These are phyloP conservation scores for Pseudonectria foliicola DNA, from an alignment of 2,329 filamentous ascomycete species.

Conservation along the genomic window DNA sequence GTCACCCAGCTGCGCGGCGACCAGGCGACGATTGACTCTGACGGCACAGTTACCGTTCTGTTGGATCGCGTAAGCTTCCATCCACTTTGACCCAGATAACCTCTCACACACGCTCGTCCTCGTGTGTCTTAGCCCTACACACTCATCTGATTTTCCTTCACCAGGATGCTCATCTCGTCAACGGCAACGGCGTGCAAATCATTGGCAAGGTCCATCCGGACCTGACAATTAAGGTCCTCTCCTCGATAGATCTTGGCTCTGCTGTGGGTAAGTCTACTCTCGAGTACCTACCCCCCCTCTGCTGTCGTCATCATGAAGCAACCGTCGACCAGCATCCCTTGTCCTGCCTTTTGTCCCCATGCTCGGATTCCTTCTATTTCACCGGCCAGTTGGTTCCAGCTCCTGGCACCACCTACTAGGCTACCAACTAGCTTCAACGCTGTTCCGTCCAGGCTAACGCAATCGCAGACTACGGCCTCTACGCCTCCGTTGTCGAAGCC, in stretches of 20 bases:
- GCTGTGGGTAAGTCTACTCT: conserved; percentile 53
- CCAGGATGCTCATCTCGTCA: conserved; percentile 63
- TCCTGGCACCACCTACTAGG: too few relatives aligned
- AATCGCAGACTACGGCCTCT: conserved; percentile 63
- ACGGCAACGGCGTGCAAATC: conserved; percentile 65
- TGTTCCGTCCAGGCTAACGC: background rate
- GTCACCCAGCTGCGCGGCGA: conserved; percentile 78
- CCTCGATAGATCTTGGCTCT: conserved; percentile 60
- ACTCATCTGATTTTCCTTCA: background rate
- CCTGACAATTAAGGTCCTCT: conserved; percentile 63
- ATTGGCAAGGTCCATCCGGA: conserved; percentile 76
- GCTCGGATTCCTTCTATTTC: background rate
- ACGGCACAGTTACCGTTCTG: conserved; percentile 65
- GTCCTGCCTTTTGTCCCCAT: background rate
- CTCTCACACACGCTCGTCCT: too few relatives aligned
- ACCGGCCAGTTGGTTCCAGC: too few relatives aligned
- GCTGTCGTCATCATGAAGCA: conserved; percentile 14
- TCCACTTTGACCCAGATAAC: background rate
- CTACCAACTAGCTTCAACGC: too few relatives aligned
- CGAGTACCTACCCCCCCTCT: conserved; percentile 2
- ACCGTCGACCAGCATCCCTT: background rate
- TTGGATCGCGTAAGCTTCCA: conserved; percentile 58
- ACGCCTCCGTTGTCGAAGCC: conserved; percentile 73
- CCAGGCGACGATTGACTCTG: conserved; percentile 71
- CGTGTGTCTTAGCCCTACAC: too few relatives aligned